Evolutionary conservation across 2,329 filamentous ascomycete species (phyloP), one percentile per base, ranked within the genome.

Genomic region (Aspergillus bombycis): DNA sequence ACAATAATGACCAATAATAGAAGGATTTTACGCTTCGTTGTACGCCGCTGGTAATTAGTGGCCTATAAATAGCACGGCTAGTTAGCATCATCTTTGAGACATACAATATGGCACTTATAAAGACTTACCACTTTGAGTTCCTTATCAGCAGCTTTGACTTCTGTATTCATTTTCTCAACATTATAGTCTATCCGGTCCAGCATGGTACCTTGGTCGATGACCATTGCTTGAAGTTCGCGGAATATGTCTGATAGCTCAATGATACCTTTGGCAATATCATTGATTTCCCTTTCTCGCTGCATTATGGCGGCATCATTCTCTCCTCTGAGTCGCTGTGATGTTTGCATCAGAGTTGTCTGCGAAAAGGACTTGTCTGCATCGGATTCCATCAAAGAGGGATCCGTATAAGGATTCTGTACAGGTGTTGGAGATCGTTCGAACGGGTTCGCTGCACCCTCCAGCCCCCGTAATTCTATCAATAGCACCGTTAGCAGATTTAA

Each of bases 151-250:
- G 86, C 91, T 76, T 97, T 96, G 63, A 99, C 93, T 73, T 98
- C 93, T 23, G 89, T 89, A n/a, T 89, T 88, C 91, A 98, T 97
- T 65, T 90, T 87, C 80, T 99, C 95, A 59, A 99, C 93, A 72
- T 99, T 99, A 81, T 97, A 99, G 79, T 99, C 96, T 72, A 96
- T 96, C 73, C 95, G 90, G 78, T 96, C 94, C 26, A 97, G 85
- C 86, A 96, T 91, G 16, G 92, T 95, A 59, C 93, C 93, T 77
- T 95, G 91, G 74, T 95, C 91, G 68, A 96, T 94, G 70, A 96
- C 93, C 94, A 99, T 98, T 55, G 85, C 90, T 79, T 99, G 95
- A 34, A 99, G 83, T 73, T 99, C 95, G 66, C 96, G 92, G 82
- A 99, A 99, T 57, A 99, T 92, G 76, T 97, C 95, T 4, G 94